These are phyloP conservation scores for Cotoneaster glaucophyllus DNA, from an alignment of 306 rosid genomes.

Conservation along the genomic window DNA sequence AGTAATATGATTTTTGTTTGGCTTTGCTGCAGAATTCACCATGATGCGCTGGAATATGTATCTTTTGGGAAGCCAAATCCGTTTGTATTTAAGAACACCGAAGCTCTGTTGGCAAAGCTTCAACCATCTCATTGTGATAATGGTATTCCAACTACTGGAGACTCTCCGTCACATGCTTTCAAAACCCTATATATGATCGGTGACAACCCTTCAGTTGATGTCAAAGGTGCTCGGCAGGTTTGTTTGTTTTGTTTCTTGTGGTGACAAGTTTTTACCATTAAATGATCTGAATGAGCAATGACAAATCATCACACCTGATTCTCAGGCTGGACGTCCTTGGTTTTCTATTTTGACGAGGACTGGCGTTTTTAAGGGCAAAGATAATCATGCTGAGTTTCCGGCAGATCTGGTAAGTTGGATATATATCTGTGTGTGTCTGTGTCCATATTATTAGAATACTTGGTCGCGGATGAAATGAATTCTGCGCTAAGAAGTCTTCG, in stretches of 20 bases:
- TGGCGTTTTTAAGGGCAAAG: slow-evolving; percentile 18
- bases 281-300: background rate
- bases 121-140: background rate
- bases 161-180: slow-evolving; percentile 1
- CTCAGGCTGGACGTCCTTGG: slow-evolving; percentile 26
- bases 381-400: slow-evolving; percentile 28
- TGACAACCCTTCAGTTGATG: slow-evolving; percentile 22
- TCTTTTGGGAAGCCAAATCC: slow-evolving; percentile 22
- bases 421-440: accelerated
- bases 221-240: slow-evolving; percentile 26
- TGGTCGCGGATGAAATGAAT: too few relatives aligned
- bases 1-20: background rate
- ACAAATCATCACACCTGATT: background rate
- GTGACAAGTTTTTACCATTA: background rate
- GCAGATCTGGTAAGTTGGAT: slow-evolving; percentile 25
- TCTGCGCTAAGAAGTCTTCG: too few relatives aligned
- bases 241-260: background rate
- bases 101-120: slow-evolving; percentile 10
- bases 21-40: slow-evolving; percentile 18
- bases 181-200: slow-evolving; percentile 26
- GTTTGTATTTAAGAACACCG: slow-evolving; percentile 17
- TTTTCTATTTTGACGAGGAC: slow-evolving; percentile 28
- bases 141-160: background rate
- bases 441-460: too few relatives aligned
- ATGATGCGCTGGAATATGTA: slow-evolving; percentile 5